phyloP scores from a whole-genome alignment of 148 eudicot species.

The Camellia japonica region DNA sequence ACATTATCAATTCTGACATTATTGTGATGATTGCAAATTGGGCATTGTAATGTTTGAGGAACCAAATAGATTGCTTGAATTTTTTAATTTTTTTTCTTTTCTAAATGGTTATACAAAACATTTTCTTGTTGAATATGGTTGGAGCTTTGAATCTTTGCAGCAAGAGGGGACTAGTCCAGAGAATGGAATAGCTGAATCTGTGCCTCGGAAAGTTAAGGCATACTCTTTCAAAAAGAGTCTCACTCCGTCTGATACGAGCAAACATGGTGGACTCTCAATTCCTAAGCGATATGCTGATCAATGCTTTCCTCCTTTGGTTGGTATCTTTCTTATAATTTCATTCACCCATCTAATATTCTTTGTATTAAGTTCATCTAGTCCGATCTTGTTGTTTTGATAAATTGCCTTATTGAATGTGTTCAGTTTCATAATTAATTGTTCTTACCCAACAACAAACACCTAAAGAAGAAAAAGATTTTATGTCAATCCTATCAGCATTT shows the following conservation, averaged over 20 bases:
- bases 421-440: background rate
- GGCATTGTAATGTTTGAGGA: too few species aligned
- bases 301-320: slow-evolving; percentile 25
- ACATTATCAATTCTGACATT: too few species aligned
- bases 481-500: background rate
- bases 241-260: slow-evolving; percentile 26
- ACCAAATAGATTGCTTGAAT: too few species aligned
- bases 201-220: background rate
- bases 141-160: slow-evolving; percentile 5
- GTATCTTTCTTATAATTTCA: background rate
- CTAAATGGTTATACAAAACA: background rate
- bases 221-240: slow-evolving; percentile 21
- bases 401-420: background rate
- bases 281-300: slow-evolving; percentile 23
- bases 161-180: background rate
- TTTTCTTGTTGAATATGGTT: background rate
- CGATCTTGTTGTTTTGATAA: background rate
- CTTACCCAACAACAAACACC: background rate
- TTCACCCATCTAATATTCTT: background rate
- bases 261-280: slow-evolving; percentile 24
- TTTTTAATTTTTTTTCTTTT: background rate
- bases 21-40: too few species aligned
- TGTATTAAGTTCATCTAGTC: background rate
- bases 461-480: background rate
- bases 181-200: background rate